Conservation (phyloP, 805 yeast species). For the Metschnikowia koreensis region DNA sequence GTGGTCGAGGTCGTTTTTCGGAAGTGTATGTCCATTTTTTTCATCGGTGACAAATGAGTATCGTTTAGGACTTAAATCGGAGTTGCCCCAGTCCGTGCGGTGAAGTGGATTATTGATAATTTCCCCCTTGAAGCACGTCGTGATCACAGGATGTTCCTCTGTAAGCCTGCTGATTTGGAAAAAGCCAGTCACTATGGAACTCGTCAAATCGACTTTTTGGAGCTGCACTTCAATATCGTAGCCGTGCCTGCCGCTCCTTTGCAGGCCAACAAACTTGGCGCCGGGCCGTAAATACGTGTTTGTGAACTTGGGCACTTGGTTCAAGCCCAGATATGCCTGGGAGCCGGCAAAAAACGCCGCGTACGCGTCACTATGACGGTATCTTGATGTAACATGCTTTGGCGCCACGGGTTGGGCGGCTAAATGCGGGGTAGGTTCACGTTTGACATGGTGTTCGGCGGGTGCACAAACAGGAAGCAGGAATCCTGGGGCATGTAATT, state of each 20-base stretch:
- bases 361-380: slow-evolving; percentile 10
- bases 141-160: slow-evolving; percentile 56
- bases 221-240: slow-evolving; percentile 70
- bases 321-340: slow-evolving; percentile 8
- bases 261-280: slow-evolving; percentile 62
- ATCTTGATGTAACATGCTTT: background rate
- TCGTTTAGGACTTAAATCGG: slow-evolving; percentile 14
- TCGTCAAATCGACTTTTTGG: slow-evolving; percentile 60
- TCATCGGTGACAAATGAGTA: slow-evolving; percentile 60
- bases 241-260: slow-evolving; percentile 62
- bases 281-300: slow-evolving; percentile 55
- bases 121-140: slow-evolving; percentile 74
- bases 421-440: background rate
- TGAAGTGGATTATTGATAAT: slow-evolving; percentile 53
- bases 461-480: background rate
- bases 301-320: slow-evolving; percentile 31
- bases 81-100: slow-evolving; percentile 24
- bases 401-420: background rate
- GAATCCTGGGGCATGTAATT: slow-evolving; percentile 11
- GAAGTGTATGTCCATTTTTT: slow-evolving; percentile 52
- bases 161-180: slow-evolving; percentile 66
- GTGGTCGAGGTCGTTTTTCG: slow-evolving; percentile 46
- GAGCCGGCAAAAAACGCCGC: slow-evolving; percentile 11
- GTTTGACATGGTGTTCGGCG: background rate
- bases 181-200: slow-evolving; percentile 50